Evolutionary conservation across 345 rosid genomes (phyloP), one percentile per base, ranked within the genome.

Genomic region (Dipteronia dyeriana): DNA sequence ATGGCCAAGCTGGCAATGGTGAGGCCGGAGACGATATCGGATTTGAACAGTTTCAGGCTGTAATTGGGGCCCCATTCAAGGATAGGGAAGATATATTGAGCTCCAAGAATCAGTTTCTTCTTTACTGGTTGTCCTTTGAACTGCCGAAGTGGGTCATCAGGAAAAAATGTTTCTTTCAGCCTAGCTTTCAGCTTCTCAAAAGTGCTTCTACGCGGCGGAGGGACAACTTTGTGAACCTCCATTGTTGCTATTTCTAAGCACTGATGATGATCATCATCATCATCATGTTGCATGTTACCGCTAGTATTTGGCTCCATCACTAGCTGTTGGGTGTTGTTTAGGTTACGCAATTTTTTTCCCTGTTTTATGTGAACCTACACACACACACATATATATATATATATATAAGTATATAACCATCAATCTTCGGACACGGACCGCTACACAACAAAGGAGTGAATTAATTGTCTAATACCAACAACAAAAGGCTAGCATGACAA

Each of bases 1-100:
- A 96, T 96, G 83, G 99, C 99, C 74, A 96, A 82, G 87, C 99
- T 96, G 43, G 99, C 98, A 85, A 96, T 96, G 79, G 99, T 94
- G 77, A 94, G 97, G 57, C 99, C 99, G 5, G 99, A 77, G 72
- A 95, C 83, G 74, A 92, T 65, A 81, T 95, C 99, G 8, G 99
- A 95, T 84, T 88, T 95, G 84, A 95, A 87, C 75, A 90, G 91
- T 2, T 59, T 72, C 85, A 95, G 71, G 81, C 66, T 89, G 81
- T 95, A 95, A 64, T 81, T 69, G 72, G 96, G 97, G 68, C 95
- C 92, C 99, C 99, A 95, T 76, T 91, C 90, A 70, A 95, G 91
- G 76, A 95, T 90, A 22, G 99, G 99, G 84, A 95, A 93, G 67
- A 92, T 64, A 82, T 87, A 93, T 64, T 91, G 97, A 70, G 87